These are phyloP conservation scores for Emmonsia crescens DNA, from an alignment of 2,329 filamentous ascomycete species.

Conservation along the genomic window DNA sequence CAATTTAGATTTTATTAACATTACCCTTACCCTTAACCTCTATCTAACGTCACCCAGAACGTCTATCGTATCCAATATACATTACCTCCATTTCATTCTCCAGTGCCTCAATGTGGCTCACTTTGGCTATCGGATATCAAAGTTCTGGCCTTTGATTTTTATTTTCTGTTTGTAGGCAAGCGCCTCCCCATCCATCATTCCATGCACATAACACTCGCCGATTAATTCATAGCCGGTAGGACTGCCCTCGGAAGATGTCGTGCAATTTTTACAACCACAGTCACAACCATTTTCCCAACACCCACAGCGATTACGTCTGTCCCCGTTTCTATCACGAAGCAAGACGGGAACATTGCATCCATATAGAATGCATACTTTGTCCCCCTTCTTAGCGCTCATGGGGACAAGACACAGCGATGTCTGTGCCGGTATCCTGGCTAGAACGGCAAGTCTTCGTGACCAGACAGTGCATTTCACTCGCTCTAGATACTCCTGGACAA, in stretches of 20 bases:
- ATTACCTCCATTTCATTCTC: neutral
- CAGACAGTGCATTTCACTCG: neutral
- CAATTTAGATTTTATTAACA: neutral
- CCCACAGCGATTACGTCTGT: neutral
- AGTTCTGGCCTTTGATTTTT: neutral
- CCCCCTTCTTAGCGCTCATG: neutral
- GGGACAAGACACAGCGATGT: neutral
- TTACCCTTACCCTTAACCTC: too few species aligned
- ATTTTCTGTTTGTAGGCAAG: neutral
- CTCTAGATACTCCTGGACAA: neutral
- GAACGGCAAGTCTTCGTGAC: neutral
- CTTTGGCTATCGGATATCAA: neutral
- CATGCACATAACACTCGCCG: conserved; percentile 11
- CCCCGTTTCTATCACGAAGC: neutral
- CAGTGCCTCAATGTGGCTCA: too few species aligned
- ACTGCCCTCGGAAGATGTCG: neutral
- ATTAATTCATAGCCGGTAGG: conserved; percentile 6
- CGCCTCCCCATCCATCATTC: conserved; percentile 13
- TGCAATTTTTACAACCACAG: neutral
- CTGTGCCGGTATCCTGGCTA: neutral
- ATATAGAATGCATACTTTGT: neutral
- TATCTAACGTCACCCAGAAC: neutral
- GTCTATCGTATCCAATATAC: neutral
- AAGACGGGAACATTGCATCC: neutral
- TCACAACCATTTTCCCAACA: neutral